Percentiles rank a stretch among this genome's conserved stretches.
Evolutionary conservation across 179 eudicot genomes (phyloP).

Genomic region (Kewa caespitosa): DNA sequence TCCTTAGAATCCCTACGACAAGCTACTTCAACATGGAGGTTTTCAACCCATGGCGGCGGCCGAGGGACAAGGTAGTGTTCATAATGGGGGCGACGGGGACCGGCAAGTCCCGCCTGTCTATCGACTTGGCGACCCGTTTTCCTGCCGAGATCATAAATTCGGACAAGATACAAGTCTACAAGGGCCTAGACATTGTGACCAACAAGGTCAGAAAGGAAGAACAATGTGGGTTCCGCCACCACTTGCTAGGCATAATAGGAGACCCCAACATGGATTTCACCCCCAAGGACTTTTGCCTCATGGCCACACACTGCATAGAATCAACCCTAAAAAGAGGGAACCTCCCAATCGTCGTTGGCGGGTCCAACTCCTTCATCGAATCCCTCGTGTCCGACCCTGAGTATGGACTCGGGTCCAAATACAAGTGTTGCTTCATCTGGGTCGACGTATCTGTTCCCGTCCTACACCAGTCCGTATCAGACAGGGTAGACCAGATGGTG

Average conservation of each 20-base stretch:
- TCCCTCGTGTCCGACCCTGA: conserved; percentile 40
- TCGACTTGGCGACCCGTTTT: conserved; percentile 60
- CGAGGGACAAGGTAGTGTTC: conserved; percentile 61
- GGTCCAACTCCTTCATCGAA: conserved; percentile 70
- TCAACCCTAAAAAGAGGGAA: conserved; percentile 41
- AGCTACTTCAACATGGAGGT: conserved; percentile 36
- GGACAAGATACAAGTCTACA: conserved; percentile 68
- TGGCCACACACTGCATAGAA: conserved; percentile 46
- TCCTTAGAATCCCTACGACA: conserved; percentile 25
- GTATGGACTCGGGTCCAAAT: conserved; percentile 41
- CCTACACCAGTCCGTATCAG: conserved; percentile 39
- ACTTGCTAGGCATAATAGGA: conserved; percentile 47
- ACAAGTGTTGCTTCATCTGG: conserved; percentile 71
- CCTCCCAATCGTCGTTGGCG: conserved; percentile 77
- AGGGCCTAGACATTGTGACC: conserved; percentile 61
- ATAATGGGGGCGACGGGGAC: conserved; percentile 86
- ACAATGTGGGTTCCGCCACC: conserved; percentile 61
- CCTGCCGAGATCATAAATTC: conserved; percentile 65
- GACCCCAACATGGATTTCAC: conserved; percentile 51
- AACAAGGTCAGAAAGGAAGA: conserved; percentile 66
- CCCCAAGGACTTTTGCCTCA: conserved; percentile 39
- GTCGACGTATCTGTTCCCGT: conserved; percentile 56
- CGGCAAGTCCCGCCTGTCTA: conserved; percentile 70
- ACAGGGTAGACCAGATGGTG: conserved; percentile 64
- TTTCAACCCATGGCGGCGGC: conserved; percentile 29